phyloP scores from a whole-genome alignment of 2,329 filamentous ascomycete species.

The Colletotrichum destructivum region DNA sequence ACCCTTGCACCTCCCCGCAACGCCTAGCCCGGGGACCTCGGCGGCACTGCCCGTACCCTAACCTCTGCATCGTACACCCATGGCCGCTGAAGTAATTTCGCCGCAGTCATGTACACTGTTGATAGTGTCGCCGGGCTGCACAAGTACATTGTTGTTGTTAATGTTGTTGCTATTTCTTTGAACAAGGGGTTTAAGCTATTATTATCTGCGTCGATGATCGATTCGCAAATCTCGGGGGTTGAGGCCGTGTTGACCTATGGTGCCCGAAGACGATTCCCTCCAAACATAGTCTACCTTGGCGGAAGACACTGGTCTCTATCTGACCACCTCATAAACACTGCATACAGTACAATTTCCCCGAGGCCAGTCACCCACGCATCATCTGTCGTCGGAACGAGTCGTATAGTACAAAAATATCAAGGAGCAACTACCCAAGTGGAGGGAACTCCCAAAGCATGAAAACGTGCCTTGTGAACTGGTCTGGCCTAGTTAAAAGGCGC shows the following conservation, averaged over 20 bases:
- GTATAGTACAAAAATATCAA: slow-evolving; percentile 39
- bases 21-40: neutral
- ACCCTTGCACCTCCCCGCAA: neutral
- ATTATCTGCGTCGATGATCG: slow-evolving; percentile 20
- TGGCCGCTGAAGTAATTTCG: neutral
- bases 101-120: neutral
- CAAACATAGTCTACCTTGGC: slow-evolving; percentile 13
- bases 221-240: slow-evolving; percentile 20
- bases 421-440: slow-evolving; percentile 16
- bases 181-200: slow-evolving; percentile 27
- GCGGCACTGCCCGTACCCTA: slow-evolving; percentile 22
- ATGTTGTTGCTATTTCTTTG: neutral
- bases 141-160: neutral
- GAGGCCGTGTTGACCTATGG: slow-evolving; percentile 7
- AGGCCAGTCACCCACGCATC: slow-evolving; percentile 22
- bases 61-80: slow-evolving; percentile 4
- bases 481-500: slow-evolving; percentile 65
- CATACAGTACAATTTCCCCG: slow-evolving; percentile 35
- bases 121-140: too few relatives aligned
- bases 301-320: slow-evolving; percentile 25
- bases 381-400: slow-evolving; percentile 36
- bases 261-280: slow-evolving; percentile 22
- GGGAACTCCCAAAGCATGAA: slow-evolving; percentile 23
- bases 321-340: slow-evolving; percentile 32
- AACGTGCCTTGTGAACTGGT: neutral